phyloP scores from a whole-genome alignment of 1,284 basidiomycete genomes.

The Puccinia sorghi region DNA sequence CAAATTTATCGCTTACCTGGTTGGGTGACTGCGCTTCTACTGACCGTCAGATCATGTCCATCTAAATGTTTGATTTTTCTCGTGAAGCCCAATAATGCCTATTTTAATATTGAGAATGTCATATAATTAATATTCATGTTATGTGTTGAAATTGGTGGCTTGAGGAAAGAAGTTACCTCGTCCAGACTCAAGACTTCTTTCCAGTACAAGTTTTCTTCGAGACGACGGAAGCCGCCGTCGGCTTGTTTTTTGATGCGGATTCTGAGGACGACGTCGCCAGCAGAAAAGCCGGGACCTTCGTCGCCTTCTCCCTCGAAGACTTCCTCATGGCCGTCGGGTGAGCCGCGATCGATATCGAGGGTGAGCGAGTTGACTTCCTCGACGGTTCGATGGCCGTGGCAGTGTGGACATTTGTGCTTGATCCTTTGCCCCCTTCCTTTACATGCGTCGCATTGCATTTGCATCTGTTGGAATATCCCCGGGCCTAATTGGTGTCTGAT shows the following conservation, averaged over 20 bases:
- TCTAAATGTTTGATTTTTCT: conserved; percentile 85
- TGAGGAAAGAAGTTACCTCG: conserved; percentile 66
- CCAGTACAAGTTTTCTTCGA: conserved; percentile 85
- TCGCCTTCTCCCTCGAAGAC: conserved; percentile 90
- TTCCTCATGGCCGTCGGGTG: conserved; percentile 86
- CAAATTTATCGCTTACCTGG: conserved; percentile 65
- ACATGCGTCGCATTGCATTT: conserved; percentile 64
- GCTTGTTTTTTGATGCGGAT: conserved; percentile 69
- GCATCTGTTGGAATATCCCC: conserved; percentile 57
- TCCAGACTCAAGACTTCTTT: conserved; percentile 82
- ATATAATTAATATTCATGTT: no score
- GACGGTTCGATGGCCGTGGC: conserved; percentile 76
- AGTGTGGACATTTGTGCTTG: conserved; percentile 70
- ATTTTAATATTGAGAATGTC: neutral
- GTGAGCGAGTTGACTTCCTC: conserved; percentile 67
- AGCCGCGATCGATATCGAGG: conserved; percentile 78
- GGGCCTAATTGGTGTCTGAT: conserved; percentile 91
- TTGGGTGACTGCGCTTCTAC: conserved; percentile 78
- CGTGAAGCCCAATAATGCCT: conserved; percentile 79
- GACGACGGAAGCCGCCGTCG: conserved; percentile 76
- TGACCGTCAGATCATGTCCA: conserved; percentile 73
- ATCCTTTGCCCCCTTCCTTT: conserved; percentile 78
- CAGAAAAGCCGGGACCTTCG: conserved; percentile 86
- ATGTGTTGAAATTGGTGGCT: no score
- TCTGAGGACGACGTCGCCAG: conserved; percentile 83